Base-by-base conservation (phyloP, 345 rosid species). In the Eucalyptus polybractea region DNA sequence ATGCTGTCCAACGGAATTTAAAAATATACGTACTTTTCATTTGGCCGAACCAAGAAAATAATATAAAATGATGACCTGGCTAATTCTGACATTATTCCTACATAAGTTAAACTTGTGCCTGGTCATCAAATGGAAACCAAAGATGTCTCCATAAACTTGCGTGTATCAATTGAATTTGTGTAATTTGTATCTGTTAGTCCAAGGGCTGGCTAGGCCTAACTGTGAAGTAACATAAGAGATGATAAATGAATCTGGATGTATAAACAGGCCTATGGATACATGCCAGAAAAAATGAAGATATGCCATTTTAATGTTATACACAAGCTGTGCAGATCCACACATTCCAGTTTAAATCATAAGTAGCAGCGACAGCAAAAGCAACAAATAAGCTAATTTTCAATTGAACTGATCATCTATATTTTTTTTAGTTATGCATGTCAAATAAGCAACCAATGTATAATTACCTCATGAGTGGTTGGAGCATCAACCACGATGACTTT, bases 391-490 rank as follows among this genome's bases (percentile, higher is more conserved):
- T 76, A 37, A 76, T 33, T 87, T 42, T 87, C 42, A 50, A n/a
- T n/a, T 33, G 62, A 86, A 86, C 21, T 40, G 47, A 6, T 40
- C 9, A 12, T 76, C 83, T 40, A 21, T 40, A 3, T 76, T 76
- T 3, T 21, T 21, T 19, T 76, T 37, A 5, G 42, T 33, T 76
- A 40, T 10, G 83, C 47, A 76, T 21, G 29, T 76, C 3, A 76
- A 21, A 40, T 76, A 76, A 76, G 9, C 47, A 76, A 37, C 47
- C 29, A 4, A 37, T 22, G 27, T 40, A 10, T 6, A 87, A 96
- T 91, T 93, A 94, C 97, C 92, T 96, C 97, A 91, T 95, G 98
- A 83, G 94, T 94, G 44, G 89, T 91, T 21, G 97, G 98, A 90
- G 95, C 91, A 91, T 94, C 94, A 8, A 93, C 93, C 15, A 88